These are phyloP conservation scores for Seiridium cupressi DNA, from an alignment of 2,329 filamentous ascomycete genomes.

Conservation along the genomic window DNA sequence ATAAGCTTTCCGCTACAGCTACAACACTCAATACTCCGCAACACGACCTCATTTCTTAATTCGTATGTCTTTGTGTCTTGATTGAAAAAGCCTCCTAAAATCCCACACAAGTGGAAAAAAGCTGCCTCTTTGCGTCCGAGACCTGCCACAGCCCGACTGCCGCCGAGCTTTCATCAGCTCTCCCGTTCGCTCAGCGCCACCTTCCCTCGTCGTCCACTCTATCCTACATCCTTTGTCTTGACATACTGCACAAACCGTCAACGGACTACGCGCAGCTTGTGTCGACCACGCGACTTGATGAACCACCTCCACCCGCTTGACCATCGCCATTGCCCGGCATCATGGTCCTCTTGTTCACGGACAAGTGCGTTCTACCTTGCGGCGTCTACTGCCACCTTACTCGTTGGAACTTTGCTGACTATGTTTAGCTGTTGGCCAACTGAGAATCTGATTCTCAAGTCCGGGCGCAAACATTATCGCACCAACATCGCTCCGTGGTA, in stretches of 20 bases:
- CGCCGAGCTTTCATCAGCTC: not conserved
- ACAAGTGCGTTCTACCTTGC: constrained; percentile 13
- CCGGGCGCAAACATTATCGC: constrained; percentile 65
- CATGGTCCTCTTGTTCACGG: not conserved
- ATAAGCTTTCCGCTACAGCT: not conserved
- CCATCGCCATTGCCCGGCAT: constrained; percentile 7
- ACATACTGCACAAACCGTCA: not conserved
- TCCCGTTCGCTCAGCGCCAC: not conserved
- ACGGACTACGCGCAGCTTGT: not conserved
- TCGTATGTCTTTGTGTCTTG: not conserved
- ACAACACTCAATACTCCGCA: not conserved
- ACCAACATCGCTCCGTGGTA: constrained; percentile 66
- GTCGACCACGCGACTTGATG: constrained; percentile 5
- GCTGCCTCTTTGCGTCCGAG: too few species aligned
- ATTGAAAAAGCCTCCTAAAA: not conserved
- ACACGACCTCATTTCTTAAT: too few species aligned
- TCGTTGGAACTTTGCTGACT: not conserved
- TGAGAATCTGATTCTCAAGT: constrained; percentile 60
- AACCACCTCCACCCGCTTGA: not conserved
- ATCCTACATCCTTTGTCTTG: not conserved
- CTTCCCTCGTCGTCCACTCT: not conserved
- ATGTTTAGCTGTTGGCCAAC: constrained; percentile 59
- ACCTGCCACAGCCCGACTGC: not conserved
- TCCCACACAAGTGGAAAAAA: too few species aligned
- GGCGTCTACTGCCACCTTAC: not conserved